Base-by-base conservation (phyloP, 2,329 filamentous ascomycete species). In the Fusarium temperatum region DNA sequence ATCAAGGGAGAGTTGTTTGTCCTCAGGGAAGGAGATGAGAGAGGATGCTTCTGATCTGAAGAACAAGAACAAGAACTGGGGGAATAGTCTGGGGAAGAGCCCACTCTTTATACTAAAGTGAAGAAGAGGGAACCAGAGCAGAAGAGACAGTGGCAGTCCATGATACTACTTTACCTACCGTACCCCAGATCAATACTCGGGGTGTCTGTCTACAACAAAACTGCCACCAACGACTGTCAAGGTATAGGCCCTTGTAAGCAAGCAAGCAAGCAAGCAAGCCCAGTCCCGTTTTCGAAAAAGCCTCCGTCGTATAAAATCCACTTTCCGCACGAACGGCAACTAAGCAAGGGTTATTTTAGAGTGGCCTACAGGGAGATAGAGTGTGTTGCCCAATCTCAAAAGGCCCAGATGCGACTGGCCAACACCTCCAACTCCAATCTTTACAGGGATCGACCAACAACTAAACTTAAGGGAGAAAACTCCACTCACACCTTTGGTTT, bases 41-140 rank as follows among this genome's bases (percentile, higher is more conserved):
- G 74, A 72, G 66, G 57, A 71, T 76, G 68, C 72, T 77, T 70
- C 69, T 76, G 74, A 67, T 70, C 74, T 75, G 68, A 39, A 63
- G 70, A 75, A 74, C 63, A 39, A 62, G 70, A 77, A 71, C 63
- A 24, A 64, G 70, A 77, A 72, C 63, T 61, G 38, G 66, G 55
- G 47, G 12, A 51, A 67, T 57, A 74, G 57, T 55, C 64, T 75
- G 77, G 76, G 76, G 77, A 76, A 76, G 74, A 65, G 59, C 30
- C 55, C 22, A 45, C 56, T 64, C 74, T 77, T 77, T 78, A 74
- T 74, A 68, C 51, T 39, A 30, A 22, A 55, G 24, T 60, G 53
- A 64, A 60, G 44, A 53, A 39, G 42, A 55, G 47, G 36, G 54
- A 9, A 35, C 12, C 50, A 36, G 48, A 24, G 36, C 7, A 38